Percentiles rank a stretch among this genome's conserved stretches.
Conservation (phyloP, 2,329 filamentous ascomycete genomes). For the Chrysosporium keratinophilum region DNA sequence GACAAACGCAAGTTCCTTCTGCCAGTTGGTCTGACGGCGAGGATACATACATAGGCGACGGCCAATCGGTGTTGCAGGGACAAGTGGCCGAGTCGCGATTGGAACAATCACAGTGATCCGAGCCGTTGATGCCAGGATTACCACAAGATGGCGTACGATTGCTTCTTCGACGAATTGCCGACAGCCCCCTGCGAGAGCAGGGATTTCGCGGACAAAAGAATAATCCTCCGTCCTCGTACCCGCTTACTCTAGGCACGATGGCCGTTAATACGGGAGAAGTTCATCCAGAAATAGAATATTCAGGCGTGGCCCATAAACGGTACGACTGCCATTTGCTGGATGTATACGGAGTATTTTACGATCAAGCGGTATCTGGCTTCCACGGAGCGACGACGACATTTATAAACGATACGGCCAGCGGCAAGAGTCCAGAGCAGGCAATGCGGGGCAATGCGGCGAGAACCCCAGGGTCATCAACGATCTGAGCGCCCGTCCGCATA, state of each 20-base stretch:
- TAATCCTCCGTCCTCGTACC: too few relatives aligned
- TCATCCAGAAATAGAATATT: too few relatives aligned
- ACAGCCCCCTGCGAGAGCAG: too few relatives aligned
- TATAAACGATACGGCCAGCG: too few relatives aligned
- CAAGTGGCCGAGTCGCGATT: background rate
- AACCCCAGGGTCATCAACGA: background rate
- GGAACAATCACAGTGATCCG: background rate
- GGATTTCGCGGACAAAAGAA: too few relatives aligned
- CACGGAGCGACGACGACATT: too few relatives aligned
- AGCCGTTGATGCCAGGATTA: background rate
- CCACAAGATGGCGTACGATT: background rate
- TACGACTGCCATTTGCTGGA: background rate
- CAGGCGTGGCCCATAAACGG: too few relatives aligned
- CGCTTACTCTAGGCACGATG: too few relatives aligned
- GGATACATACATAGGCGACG: background rate
- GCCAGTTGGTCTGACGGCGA: background rate
- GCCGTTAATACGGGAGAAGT: too few relatives aligned
- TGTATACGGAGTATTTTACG: too few relatives aligned
- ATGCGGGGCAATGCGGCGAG: conserved; percentile 1
- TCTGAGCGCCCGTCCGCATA: background rate
- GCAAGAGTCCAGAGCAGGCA: background rate
- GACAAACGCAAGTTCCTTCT: background rate
- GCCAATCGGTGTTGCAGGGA: conserved; percentile 3
- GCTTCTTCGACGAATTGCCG: background rate
- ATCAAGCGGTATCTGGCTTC: too few relatives aligned